phyloP scores from a whole-genome alignment of 202 grass and related monocot species.

The Bolboschoenoplectus hybrid region DNA sequence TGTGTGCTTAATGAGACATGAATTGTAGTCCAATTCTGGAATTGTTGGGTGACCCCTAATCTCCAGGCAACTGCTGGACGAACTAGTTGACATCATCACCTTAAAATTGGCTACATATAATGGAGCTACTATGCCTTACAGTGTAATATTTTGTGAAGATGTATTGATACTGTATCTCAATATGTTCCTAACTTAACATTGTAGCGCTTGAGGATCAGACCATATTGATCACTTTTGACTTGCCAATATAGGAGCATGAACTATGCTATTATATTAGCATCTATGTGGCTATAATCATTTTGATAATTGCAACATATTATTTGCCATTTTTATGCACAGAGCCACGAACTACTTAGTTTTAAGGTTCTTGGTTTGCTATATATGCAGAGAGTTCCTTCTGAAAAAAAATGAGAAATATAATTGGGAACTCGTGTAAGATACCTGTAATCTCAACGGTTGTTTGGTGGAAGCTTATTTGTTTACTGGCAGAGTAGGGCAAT shows the following conservation, averaged over 20 bases:
- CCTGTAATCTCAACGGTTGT: conserved; percentile 19
- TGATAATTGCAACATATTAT: neutral
- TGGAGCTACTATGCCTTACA: neutral
- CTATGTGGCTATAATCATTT: conserved; percentile 4
- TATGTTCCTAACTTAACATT: conserved; percentile 5
- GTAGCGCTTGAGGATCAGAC: neutral
- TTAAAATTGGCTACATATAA: neutral
- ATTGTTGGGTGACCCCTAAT: neutral
- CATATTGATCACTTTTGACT: neutral
- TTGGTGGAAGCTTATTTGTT: neutral
- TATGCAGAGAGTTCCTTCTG: neutral
- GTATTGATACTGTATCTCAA: neutral
- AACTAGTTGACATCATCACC: neutral
- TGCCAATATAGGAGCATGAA: neutral
- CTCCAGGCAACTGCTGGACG: neutral
- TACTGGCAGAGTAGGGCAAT: neutral
- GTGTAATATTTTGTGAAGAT: conserved; percentile 1
- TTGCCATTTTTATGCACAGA: neutral
- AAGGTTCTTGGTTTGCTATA: conserved; percentile 16
- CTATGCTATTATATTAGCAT: neutral
- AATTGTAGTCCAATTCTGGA: neutral
- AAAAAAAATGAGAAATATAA: neutral
- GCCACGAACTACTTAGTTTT: neutral
- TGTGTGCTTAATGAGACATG: neutral
- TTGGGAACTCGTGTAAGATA: neutral